phyloP scores from a whole-genome alignment of 2,329 filamentous ascomycete species.

The Xylaria sp. region DNA sequence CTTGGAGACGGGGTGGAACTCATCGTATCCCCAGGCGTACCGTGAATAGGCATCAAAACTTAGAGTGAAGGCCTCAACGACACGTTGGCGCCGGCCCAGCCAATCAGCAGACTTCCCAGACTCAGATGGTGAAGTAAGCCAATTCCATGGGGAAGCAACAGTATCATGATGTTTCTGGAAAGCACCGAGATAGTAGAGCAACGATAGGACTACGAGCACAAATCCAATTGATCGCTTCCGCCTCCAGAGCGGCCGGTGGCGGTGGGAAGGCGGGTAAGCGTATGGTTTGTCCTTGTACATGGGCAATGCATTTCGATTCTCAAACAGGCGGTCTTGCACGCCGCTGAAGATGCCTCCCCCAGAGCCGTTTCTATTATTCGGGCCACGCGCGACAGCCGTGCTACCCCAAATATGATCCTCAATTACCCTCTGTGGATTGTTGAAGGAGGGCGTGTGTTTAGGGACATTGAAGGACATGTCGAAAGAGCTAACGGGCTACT shows the following conservation, averaged over 20 bases:
- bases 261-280: constrained; percentile 70
- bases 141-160: constrained; percentile 62
- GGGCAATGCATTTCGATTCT: constrained; percentile 72
- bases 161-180: constrained; percentile 57
- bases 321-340: constrained; percentile 74
- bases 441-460: constrained; percentile 76
- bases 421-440: constrained; percentile 70
- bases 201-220: constrained; percentile 63
- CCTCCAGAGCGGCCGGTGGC: constrained; percentile 69
- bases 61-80: constrained; percentile 88
- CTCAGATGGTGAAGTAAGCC: constrained; percentile 64
- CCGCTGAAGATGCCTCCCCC: constrained; percentile 57
- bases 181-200: constrained; percentile 77
- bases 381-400: constrained; percentile 57
- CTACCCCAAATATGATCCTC: constrained; percentile 75
- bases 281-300: constrained; percentile 99
- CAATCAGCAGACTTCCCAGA: constrained; percentile 70
- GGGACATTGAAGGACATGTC: constrained; percentile 75
- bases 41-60: constrained; percentile 95
- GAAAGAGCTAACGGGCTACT: constrained; percentile 51
- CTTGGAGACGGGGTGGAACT: constrained; percentile 86
- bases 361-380: constrained; percentile 37
- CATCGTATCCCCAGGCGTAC: constrained; percentile 93
- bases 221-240: constrained; percentile 70
- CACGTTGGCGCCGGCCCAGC: constrained; percentile 79